Evolutionary conservation across 208 protist genomes (phyloP).

Genomic region (Zelonia costaricensis): DNA sequence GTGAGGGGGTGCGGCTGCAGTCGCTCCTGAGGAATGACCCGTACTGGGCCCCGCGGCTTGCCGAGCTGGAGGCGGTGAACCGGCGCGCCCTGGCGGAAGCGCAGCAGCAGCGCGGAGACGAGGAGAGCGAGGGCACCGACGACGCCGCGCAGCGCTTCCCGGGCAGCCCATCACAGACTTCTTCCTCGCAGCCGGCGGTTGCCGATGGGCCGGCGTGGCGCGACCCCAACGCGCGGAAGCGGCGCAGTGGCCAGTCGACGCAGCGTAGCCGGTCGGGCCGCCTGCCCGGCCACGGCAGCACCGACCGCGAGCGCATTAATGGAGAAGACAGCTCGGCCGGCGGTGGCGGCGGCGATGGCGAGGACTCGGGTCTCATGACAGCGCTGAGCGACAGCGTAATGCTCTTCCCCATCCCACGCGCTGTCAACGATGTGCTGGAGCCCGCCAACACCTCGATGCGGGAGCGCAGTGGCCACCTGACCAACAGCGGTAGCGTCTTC

Average conservation of each 20-base stretch:
- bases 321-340: too few species aligned
- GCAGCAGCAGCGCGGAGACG: not conserved
- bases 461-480: too few species aligned
- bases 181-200: too few species aligned
- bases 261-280: too few species aligned
- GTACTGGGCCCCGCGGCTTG: slow-evolving; percentile 28
- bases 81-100: slow-evolving; percentile 8
- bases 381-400: slow-evolving; percentile 24
- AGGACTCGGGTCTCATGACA: slow-evolving; percentile 16
- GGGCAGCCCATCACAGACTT: too few species aligned
- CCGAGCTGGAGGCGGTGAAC: slow-evolving; percentile 25
- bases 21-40: slow-evolving; percentile 28
- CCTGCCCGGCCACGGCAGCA: too few species aligned
- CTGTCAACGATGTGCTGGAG: not conserved
- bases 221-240: too few species aligned
- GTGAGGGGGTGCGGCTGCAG: slow-evolving; percentile 19
- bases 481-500: too few species aligned
- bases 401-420: slow-evolving; percentile 7
- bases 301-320: too few species aligned
- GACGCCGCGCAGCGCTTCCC: too few species aligned
- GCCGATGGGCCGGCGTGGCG: too few species aligned
- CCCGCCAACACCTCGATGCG: not conserved
- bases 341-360: not conserved
- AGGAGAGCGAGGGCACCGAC: not conserved
- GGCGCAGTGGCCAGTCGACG: too few species aligned